Conservation (phyloP, 164 flowering plant genomes). For the Aristolochia fimbriata region DNA sequence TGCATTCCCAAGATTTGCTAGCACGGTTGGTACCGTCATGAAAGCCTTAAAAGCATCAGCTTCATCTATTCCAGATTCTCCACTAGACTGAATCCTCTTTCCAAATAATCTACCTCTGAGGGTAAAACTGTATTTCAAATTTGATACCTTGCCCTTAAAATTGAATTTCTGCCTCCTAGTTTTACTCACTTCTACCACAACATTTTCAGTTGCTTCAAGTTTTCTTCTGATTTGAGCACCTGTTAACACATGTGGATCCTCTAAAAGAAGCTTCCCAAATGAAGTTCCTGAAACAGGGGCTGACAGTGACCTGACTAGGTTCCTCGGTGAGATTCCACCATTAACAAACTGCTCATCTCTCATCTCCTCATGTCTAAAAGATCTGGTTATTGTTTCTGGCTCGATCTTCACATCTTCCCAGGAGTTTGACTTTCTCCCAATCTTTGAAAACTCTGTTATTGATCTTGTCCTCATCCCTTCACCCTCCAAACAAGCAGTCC, state of each 20-base stretch:
- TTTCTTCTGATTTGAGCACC: constrained; percentile 85
- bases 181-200: constrained; percentile 31
- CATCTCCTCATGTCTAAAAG: constrained; percentile 49
- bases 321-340: constrained; percentile 59
- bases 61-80: constrained; percentile 21
- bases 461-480: constrained; percentile 20
- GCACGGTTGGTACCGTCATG: constrained; percentile 41
- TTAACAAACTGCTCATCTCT: constrained; percentile 20
- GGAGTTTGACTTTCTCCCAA: constrained; percentile 13
- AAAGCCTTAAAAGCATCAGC: constrained; percentile 31
- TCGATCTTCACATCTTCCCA: constrained; percentile 31
- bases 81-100: constrained; percentile 45
- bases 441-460: constrained; percentile 12
- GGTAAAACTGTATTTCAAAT: constrained; percentile 47
- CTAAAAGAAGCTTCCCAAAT: constrained; percentile 87
- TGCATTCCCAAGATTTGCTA: constrained; percentile 34
- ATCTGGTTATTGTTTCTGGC: constrained; percentile 37
- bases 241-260: constrained; percentile 69
- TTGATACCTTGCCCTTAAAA: constrained; percentile 66
- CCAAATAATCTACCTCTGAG: constrained; percentile 63
- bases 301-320: constrained; percentile 76
- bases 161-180: constrained; percentile 56
- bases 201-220: constrained; percentile 53
- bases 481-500: constrained; percentile 20
- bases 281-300: constrained; percentile 93